Evolutionary conservation across 495 filamentous ascomycete genomes (phyloP), one percentile per base, ranked within the genome.

Genomic region (Aspergillus nidulans): DNA sequence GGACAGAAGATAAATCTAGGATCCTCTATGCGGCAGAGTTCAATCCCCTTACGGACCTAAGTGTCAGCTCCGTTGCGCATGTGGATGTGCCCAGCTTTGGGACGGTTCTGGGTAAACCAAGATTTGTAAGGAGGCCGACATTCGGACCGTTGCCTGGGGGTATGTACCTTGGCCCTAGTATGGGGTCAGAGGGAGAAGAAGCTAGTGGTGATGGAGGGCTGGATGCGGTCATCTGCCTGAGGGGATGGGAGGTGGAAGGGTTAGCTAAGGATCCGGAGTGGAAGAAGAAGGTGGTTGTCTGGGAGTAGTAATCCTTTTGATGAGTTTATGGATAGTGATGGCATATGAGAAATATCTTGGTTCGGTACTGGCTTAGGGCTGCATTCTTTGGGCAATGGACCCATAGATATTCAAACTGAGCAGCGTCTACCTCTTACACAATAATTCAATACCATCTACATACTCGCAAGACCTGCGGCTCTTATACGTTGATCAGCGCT

Each of bases 21-120:
- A 60, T 79, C 15, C 52, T 67, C 23, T 77, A 77, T 54, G 63
- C 38, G 6, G 73, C 72, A 0, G 44, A 30, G 4, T 67, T 63
- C 30, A 62, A 69, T 44, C 61, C 59, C 2, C 55, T 51, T 6
- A 69, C 61, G 9, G 74, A 77, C 44, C 53, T 77, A 1, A 58
- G 60, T 6, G 63, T 56, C 18, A 68, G 67, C 18, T 68, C 65
- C 9, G 55, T 68, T 15, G 61, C 61, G 23, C 59, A 67, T 28
- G 44, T 62, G 1, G 45, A 32, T 6, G 15, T 64, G 20, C 58
- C 58, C 1, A 13, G 32, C 1, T 69, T 70, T 55, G 70, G 71
- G 7, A 43, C 21, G 1, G 42, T 13, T 0, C 42, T 74, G 19
- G 68, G 67, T 0, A 45, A 21, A 13, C 62, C 67, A 23, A 53